Conservation (phyloP, 2,329 filamentous ascomycete genomes). For the Nigrospora osmanthi region DNA sequence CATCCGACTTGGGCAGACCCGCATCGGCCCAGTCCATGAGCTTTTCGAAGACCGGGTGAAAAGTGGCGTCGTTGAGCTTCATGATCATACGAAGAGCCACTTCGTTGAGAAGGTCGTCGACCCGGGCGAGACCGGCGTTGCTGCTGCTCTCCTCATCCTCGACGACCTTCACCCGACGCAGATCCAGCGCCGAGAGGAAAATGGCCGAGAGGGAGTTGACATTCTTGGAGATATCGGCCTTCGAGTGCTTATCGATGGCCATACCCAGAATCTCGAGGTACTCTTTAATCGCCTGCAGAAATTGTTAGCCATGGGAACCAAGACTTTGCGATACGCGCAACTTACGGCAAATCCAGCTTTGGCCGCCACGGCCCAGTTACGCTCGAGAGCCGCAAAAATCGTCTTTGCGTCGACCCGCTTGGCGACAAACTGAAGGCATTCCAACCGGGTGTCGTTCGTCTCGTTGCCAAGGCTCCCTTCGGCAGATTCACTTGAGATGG, state of each 20-base stretch:
- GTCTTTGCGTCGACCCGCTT: conserved; percentile 70
- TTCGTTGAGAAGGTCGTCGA: conserved; percentile 61
- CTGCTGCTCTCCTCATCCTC: conserved; percentile 34
- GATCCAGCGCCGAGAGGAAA: conserved; percentile 52
- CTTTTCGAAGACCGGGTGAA: conserved; percentile 82
- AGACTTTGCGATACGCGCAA: conserved; percentile 1
- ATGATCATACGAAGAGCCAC: conserved; percentile 84
- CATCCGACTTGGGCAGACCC: conserved; percentile 54
- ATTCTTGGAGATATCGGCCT: conserved; percentile 71
- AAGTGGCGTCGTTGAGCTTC: conserved; percentile 90
- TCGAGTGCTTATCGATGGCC: conserved; percentile 70
- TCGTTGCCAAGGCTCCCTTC: conserved; percentile 52
- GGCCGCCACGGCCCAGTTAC: conserved; percentile 63
- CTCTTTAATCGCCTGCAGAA: conserved; percentile 54
- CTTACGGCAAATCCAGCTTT: conserved; percentile 55
- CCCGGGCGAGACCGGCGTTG: conserved; percentile 40
- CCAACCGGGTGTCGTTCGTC: conserved; percentile 55
- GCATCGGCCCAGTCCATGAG: conserved; percentile 74
- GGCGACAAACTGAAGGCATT: conserved; percentile 68
- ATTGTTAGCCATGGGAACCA: conserved; percentile 19
- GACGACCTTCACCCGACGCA: conserved; percentile 49
- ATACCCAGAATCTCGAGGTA: conserved; percentile 61
- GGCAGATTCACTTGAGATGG: conserved; percentile 66
- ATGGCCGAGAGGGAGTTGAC: conserved; percentile 60
- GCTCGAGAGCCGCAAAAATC: conserved; percentile 65